phyloP scores from a whole-genome alignment of 495 filamentous ascomycete genomes.

The Cladorrhinum samala region DNA sequence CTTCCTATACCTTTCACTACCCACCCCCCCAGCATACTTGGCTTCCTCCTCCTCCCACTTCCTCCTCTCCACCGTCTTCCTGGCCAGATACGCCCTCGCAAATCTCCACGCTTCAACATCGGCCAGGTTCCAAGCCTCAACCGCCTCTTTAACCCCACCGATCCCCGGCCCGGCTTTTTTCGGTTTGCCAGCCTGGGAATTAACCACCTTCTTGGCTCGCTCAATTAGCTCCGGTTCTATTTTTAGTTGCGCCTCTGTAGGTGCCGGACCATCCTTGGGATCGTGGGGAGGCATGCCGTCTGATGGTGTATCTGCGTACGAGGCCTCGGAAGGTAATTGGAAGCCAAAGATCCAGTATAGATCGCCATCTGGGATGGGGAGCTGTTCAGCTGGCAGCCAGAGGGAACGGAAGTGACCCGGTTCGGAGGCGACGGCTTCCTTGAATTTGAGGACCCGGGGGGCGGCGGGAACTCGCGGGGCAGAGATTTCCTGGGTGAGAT shows the following conservation, averaged over 20 bases:
- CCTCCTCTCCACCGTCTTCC: slow-evolving; percentile 52
- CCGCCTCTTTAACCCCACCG: slow-evolving; percentile 41
- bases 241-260: slow-evolving; percentile 42
- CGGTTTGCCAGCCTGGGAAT: slow-evolving; percentile 1
- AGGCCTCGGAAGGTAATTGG: slow-evolving; percentile 53
- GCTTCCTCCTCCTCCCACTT: slow-evolving; percentile 69
- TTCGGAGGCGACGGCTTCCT: slow-evolving; percentile 71
- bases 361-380: slow-evolving; percentile 47
- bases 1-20: slow-evolving; percentile 25
- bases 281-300: slow-evolving; percentile 32
- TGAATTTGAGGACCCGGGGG: slow-evolving; percentile 64
- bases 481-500: slow-evolving; percentile 64
- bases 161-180: slow-evolving; percentile 34
- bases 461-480: slow-evolving; percentile 53
- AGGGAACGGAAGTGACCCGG: slow-evolving; percentile 51
- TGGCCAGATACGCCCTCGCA: slow-evolving; percentile 62
- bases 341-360: slow-evolving; percentile 91
- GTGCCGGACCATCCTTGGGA: slow-evolving; percentile 44
- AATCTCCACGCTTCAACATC: slow-evolving; percentile 94
- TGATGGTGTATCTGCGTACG: slow-evolving; percentile 22
- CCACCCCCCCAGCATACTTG: slow-evolving; percentile 52
- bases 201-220: slow-evolving; percentile 20
- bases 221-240: slow-evolving; percentile 55
- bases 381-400: slow-evolving; percentile 73
- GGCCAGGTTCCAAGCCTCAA: slow-evolving; percentile 90